Evolutionary conservation across 371 early-diverging fungal genomes (phyloP).

Genomic region (Rhizopus sp.): DNA sequence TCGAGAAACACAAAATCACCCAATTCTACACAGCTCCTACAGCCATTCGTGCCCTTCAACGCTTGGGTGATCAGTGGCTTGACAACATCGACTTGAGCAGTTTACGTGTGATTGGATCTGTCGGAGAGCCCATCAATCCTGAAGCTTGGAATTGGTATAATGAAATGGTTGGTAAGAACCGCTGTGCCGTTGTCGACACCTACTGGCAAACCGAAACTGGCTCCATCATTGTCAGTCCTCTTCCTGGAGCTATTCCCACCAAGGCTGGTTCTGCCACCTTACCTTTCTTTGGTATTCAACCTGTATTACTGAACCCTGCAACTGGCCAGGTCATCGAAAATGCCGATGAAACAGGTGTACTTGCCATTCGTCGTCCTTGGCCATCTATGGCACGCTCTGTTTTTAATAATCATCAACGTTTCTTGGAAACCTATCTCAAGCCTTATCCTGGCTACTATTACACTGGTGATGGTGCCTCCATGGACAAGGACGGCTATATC

Average conservation of each 20-base stretch:
- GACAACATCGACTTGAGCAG: slow-evolving; percentile 71
- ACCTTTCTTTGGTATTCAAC: slow-evolving; percentile 95
- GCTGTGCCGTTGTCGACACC: slow-evolving; percentile 92
- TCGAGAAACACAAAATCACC: slow-evolving; percentile 88
- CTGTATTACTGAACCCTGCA: slow-evolving; percentile 77
- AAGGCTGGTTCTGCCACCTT: slow-evolving; percentile 95
- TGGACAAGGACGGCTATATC: slow-evolving; percentile 91
- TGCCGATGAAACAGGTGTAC: slow-evolving; percentile 83
- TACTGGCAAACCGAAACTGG: slow-evolving; percentile 98
- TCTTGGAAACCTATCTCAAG: slow-evolving; percentile 83
- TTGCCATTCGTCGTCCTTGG: slow-evolving; percentile 86
- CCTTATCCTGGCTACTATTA: slow-evolving; percentile 89
- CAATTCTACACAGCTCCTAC: slow-evolving; percentile 99
- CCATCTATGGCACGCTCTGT: slow-evolving; percentile 96
- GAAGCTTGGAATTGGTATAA: slow-evolving; percentile 98
- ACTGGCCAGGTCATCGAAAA: slow-evolving; percentile 73
- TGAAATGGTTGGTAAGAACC: slow-evolving; percentile 81
- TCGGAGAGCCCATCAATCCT: slow-evolving; percentile 98
- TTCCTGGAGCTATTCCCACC: slow-evolving; percentile 81
- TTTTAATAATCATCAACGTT: slow-evolving; percentile 86
- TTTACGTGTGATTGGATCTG: slow-evolving; percentile 90
- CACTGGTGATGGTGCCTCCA: slow-evolving; percentile 87
- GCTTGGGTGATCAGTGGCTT: slow-evolving; percentile 81
- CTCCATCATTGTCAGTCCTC: slow-evolving; percentile 87
- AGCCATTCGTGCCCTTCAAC: slow-evolving; percentile 90